These are phyloP conservation scores for Capronia coronata DNA, from an alignment of 2,329 filamentous ascomycete species.

Conservation along the genomic window DNA sequence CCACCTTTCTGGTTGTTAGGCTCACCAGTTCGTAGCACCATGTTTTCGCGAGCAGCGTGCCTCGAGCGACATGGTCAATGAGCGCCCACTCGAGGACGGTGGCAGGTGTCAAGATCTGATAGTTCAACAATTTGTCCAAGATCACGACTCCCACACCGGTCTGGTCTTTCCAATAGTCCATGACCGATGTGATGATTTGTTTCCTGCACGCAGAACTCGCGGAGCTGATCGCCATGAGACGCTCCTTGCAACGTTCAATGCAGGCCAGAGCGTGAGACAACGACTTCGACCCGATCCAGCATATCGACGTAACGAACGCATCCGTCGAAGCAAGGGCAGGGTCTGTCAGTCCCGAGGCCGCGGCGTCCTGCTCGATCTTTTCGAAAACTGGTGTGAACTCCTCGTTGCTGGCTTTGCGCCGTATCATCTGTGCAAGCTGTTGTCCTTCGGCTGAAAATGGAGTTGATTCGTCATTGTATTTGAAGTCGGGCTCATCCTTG, in stretches of 20 bases:
- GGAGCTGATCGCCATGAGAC: conserved; percentile 70
- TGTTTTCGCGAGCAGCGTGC: conserved; percentile 62
- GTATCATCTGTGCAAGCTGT: conserved; percentile 70
- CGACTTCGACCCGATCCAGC: conserved; percentile 89
- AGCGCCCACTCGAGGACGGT: conserved; percentile 89
- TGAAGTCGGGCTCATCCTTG: conserved; percentile 93
- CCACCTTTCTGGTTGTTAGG: conserved; percentile 84
- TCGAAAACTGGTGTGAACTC: conserved; percentile 78
- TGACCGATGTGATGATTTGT: conserved; percentile 85
- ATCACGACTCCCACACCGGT: conserved; percentile 88
- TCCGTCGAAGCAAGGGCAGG: conserved; percentile 82
- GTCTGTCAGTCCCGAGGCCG: conserved; percentile 59
- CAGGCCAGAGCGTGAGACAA: conserved; percentile 91
- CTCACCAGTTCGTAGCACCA: conserved; percentile 86
- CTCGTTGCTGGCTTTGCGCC: conserved; percentile 76
- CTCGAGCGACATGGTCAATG: conserved; percentile 57
- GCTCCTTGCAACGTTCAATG: conserved; percentile 89
- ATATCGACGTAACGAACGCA: conserved; percentile 87
- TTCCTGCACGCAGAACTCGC: conserved; percentile 68
- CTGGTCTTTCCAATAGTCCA: conserved; percentile 88
- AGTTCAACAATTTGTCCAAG: conserved; percentile 94
- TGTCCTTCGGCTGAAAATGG: conserved; percentile 81
- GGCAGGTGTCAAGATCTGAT: conserved; percentile 81
- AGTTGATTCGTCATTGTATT: conserved; percentile 68
- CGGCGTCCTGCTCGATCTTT: conserved; percentile 73